A percentile compares a stretch with the other conserved stretches of the same genome.
phyloP scores from a whole-genome alignment of 2,329 filamentous ascomycete species.

The Penicillium decumbens region DNA sequence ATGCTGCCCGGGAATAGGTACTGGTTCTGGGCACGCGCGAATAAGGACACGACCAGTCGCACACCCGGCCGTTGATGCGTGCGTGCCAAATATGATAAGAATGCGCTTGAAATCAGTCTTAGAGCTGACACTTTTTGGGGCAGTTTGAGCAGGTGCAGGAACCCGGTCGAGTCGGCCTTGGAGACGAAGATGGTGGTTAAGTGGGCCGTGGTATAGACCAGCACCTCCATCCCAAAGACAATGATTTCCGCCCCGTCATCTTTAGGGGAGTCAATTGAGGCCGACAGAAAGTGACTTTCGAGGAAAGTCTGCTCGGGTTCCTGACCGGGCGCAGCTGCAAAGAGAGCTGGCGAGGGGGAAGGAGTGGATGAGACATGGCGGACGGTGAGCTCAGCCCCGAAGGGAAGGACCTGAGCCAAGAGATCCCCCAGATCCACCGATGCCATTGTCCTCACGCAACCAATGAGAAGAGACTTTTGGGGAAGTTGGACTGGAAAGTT shows the following conservation, averaged over 20 bases:
- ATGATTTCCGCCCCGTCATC: conserved; percentile 53
- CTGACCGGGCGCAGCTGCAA: conserved; percentile 67
- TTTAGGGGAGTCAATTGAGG: conserved; percentile 45
- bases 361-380: conserved; percentile 87
- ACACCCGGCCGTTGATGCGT: conserved; percentile 60
- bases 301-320: conserved; percentile 74
- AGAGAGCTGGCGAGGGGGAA: conserved; percentile 68
- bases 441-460: conserved; percentile 23
- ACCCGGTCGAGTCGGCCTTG: conserved; percentile 95
- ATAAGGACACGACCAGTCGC: conserved; percentile 77
- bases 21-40: conserved; percentile 85
- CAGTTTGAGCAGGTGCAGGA: conserved; percentile 60
- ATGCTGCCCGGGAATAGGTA: conserved; percentile 93
- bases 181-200: conserved; percentile 89
- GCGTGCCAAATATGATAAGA: conserved; percentile 69
- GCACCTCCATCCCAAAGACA: conserved; percentile 77
- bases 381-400: conserved; percentile 59
- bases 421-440: conserved; percentile 33
- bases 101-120: conserved; percentile 66
- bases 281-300: conserved; percentile 73
- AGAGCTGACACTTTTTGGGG: conserved; percentile 64
- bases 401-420: conserved; percentile 51
- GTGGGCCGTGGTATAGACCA: conserved; percentile 76
- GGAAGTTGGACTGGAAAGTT: conserved; percentile 17
- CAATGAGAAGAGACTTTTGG: conserved; percentile 17